phyloP scores from a whole-genome alignment of 495 filamentous ascomycete species.

The Amphirosellinia nigrospora region DNA sequence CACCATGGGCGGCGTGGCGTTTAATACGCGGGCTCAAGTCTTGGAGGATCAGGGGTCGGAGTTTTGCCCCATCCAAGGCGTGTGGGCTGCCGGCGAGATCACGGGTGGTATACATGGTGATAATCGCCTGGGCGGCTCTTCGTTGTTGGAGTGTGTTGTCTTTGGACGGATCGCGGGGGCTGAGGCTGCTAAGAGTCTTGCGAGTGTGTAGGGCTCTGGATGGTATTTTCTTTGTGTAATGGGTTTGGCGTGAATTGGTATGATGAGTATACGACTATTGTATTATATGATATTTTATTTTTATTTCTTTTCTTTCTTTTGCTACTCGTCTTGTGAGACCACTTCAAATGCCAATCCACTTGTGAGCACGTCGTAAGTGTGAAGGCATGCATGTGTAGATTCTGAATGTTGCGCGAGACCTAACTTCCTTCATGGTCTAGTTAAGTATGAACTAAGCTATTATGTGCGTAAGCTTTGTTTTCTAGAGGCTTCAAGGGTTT shows the following conservation, averaged over 20 bases:
- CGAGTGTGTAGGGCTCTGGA: conserved; percentile 1
- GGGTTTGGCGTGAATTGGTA: not conserved
- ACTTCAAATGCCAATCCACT: no score
- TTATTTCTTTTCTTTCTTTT: no score
- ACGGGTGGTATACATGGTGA: conserved; percentile 63
- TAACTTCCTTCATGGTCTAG: no score
- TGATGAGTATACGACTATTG: no score
- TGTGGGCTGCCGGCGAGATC: conserved; percentile 63
- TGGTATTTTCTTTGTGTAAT: not conserved
- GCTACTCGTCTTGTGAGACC: no score
- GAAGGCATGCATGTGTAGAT: no score
- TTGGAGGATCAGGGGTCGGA: conserved; percentile 39
- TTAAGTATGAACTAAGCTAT: no score
- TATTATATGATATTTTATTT: no score
- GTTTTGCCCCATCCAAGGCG: conserved; percentile 44
- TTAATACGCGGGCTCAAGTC: conserved; percentile 52
- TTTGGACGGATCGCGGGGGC: conserved; percentile 63
- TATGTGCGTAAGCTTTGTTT: no score
- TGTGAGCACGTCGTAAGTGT: no score
- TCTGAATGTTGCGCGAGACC: no score
- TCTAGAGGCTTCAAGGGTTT: no score
- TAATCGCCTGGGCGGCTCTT: conserved; percentile 59
- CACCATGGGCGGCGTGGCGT: conserved; percentile 62
- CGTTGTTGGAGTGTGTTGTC: conserved; percentile 62
- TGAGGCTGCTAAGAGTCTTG: conserved; percentile 46